A percentile compares a stretch with the other conserved stretches of the same genome.
These are phyloP conservation scores for Thymus quinquecostatus DNA, from an alignment of 257 asterid genomes.

Conservation along the genomic window DNA sequence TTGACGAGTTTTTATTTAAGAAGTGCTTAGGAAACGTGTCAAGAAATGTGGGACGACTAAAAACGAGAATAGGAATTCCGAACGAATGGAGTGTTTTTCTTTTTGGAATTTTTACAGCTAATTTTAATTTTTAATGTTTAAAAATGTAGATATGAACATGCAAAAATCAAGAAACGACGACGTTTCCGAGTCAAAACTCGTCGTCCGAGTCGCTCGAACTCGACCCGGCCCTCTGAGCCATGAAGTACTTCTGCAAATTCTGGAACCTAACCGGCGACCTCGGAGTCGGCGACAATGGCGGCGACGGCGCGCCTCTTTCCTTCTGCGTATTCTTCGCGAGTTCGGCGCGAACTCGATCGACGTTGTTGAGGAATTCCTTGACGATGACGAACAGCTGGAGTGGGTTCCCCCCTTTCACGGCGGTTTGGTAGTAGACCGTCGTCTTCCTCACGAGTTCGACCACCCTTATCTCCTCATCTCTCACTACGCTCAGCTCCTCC, in stretches of 20 bases:
- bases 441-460: slow-evolving; percentile 69
- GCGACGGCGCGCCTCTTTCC: slow-evolving; percentile 44
- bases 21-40: too few species aligned
- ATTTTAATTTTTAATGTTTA: too few species aligned
- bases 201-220: slow-evolving; percentile 70
- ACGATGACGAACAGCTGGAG: slow-evolving; percentile 67
- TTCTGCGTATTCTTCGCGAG: slow-evolving; percentile 51
- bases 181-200: slow-evolving; percentile 45
- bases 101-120: neutral
- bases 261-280: slow-evolving; percentile 60
- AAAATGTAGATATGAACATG: too few species aligned
- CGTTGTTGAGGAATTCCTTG: slow-evolving; percentile 68
- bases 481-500: slow-evolving; percentile 67
- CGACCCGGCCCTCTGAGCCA: slow-evolving; percentile 38
- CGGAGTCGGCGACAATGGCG: slow-evolving; percentile 59
- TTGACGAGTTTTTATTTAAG: too few species aligned
- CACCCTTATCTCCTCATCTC: slow-evolving; percentile 73
- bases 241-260: slow-evolving; percentile 56
- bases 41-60: too few species aligned
- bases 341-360: slow-evolving; percentile 63
- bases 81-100: too few species aligned
- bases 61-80: too few species aligned
- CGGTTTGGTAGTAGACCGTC: slow-evolving; percentile 68
- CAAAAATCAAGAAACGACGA: too few species aligned
- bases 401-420: slow-evolving; percentile 47